Evolutionary conservation across 805 yeast genomes (phyloP).

Genomic region (Teunomyces aglyptinius): DNA sequence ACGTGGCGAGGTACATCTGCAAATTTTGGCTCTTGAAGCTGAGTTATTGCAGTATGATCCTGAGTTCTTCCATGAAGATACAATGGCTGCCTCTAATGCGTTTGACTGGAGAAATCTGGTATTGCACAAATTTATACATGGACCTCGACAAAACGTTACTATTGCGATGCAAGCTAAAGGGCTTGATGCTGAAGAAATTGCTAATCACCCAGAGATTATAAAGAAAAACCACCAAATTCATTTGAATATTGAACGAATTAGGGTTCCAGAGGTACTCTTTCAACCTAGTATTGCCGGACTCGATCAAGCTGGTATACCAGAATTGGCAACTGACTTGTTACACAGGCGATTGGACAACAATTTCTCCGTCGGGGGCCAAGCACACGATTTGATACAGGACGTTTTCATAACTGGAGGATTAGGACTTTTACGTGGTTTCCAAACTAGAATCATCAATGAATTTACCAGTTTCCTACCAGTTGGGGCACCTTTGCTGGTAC

Average conservation of each 20-base stretch:
- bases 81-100: conserved; percentile 63
- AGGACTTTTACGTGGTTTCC: conserved; percentile 62
- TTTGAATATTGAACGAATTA: conserved; percentile 83
- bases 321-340: conserved; percentile 67
- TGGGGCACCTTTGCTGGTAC: conserved; percentile 57
- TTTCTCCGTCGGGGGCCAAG: conserved; percentile 54
- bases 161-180: conserved; percentile 43
- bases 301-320: conserved; percentile 93
- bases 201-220: conserved; percentile 58
- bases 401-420: conserved; percentile 88
- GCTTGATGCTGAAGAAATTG: conserved; percentile 40
- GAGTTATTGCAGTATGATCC: conserved; percentile 82
- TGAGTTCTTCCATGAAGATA: conserved; percentile 79
- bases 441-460: conserved; percentile 66
- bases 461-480: conserved; percentile 70
- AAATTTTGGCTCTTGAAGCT: conserved; percentile 63
- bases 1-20: conserved; percentile 69
- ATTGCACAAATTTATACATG: conserved; percentile 82
- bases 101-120: conserved; percentile 82
- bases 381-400: conserved; percentile 54
- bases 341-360: conserved; percentile 57
- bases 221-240: conserved; percentile 89
- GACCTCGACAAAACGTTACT: conserved; percentile 82
- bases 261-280: conserved; percentile 88
- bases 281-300: conserved; percentile 93